A percentile compares a stretch with the other conserved stretches of the same genome.
Evolutionary conservation across 306 rosid genomes (phyloP).

Genomic region (Macrotyloma uniflorum): DNA sequence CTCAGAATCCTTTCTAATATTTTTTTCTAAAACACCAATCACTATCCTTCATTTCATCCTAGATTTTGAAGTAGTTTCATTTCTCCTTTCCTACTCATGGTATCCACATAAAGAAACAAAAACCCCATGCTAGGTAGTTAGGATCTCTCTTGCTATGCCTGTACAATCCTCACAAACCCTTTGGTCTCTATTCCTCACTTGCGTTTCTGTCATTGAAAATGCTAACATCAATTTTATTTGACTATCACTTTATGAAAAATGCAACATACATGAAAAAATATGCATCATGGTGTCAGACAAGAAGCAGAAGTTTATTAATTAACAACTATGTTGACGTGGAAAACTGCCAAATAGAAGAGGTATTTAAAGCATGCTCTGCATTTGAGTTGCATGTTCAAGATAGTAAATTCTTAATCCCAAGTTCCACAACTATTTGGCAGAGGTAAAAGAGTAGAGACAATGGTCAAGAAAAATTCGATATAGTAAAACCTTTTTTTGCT

Average conservation of each 20-base stretch:
- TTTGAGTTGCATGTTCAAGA: background rate
- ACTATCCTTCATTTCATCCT: background rate
- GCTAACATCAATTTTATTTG: background rate
- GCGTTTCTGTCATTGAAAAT: background rate
- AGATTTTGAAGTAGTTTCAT: background rate
- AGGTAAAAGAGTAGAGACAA: background rate
- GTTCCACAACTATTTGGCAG: background rate
- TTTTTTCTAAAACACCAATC: background rate
- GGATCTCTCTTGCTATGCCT: background rate
- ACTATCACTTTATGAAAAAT: background rate
- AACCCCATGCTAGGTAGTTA: background rate
- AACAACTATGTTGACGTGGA: background rate
- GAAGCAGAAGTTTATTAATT: conserved; percentile 6
- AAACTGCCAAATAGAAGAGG: background rate
- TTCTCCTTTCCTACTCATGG: background rate
- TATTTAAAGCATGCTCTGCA: background rate
- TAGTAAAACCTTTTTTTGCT: background rate
- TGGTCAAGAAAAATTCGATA: background rate
- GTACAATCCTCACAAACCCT: background rate
- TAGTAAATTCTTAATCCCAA: conserved; percentile 15
- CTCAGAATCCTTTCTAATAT: background rate
- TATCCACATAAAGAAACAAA: background rate
- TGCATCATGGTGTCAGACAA: background rate
- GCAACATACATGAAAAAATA: conserved; percentile 4
- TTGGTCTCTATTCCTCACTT: background rate